Conservation (phyloP, 805 yeast genomes). For the Candida easanensis region DNA sequence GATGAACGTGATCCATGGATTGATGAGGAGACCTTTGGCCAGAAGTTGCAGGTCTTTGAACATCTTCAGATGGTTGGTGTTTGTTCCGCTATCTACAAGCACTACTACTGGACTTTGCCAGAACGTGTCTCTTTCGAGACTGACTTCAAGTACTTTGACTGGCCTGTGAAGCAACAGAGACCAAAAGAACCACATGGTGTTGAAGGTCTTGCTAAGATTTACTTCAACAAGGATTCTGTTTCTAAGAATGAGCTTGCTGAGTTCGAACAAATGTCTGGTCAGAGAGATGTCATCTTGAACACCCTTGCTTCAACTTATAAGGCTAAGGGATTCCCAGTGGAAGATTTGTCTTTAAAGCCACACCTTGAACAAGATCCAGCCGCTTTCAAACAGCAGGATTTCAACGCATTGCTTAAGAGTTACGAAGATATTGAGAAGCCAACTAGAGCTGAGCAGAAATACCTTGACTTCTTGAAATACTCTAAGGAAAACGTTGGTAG, state of each 20-base stretch:
- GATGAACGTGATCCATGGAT: conserved; percentile 27
- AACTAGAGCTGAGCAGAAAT: conserved; percentile 23
- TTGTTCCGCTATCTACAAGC: conserved; percentile 29
- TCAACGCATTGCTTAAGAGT: conserved; percentile 13
- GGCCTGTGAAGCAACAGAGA: conserved; percentile 25
- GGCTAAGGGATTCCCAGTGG: conserved; percentile 5
- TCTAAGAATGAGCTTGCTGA: conserved; percentile 2
- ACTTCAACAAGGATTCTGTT: conserved; percentile 9
- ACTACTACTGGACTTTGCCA: conserved; percentile 26
- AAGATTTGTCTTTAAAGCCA: conserved; percentile 16
- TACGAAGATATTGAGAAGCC: conserved; percentile 16
- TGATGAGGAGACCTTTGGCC: conserved; percentile 20
- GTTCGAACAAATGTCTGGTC: conserved; percentile 5
- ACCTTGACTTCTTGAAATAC: conserved; percentile 24
- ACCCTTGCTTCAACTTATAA: conserved; percentile 9
- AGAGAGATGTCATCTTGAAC: conserved; percentile 10
- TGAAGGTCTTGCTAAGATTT: conserved; percentile 20
- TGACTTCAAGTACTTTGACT: conserved; percentile 25
- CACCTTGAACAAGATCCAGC: conserved; percentile 11
- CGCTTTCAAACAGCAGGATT: conserved; percentile 20
- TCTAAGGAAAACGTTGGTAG: conserved; percentile 24
- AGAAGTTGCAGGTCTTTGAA: conserved; percentile 20
- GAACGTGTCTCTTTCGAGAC: conserved; percentile 29
- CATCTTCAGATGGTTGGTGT: conserved; percentile 28
- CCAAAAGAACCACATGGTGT: conserved; percentile 20